Conservation (phyloP, 805 yeast genomes). For the Metschnikowia aberdeeniae region DNA sequence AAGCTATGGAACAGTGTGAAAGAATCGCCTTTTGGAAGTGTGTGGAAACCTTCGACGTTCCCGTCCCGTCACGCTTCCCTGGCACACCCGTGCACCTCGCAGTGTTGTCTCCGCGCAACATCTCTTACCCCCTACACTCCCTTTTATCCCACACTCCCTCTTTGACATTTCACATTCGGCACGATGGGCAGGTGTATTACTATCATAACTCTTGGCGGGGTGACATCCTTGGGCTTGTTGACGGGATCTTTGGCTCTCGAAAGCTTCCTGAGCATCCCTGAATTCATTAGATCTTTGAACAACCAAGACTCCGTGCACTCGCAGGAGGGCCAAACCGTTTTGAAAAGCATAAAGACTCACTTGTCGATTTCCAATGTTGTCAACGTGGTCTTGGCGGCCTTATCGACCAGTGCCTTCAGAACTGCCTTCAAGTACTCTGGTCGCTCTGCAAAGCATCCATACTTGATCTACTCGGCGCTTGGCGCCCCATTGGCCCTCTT, state of each 20-base stretch:
- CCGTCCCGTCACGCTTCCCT: too few species aligned
- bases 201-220: constrained; percentile 57
- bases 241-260: constrained; percentile 48
- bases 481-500: constrained; percentile 43
- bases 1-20: too few species aligned
- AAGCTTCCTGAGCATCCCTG: constrained; percentile 29
- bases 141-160: too few species aligned
- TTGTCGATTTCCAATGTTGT: constrained; percentile 28
- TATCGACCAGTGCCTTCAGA: constrained; percentile 45
- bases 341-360: constrained; percentile 19
- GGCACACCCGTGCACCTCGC: too few species aligned
- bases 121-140: too few species aligned
- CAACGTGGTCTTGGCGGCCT: constrained; percentile 37
- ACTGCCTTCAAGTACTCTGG: constrained; percentile 58
- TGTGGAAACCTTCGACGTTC: too few species aligned
- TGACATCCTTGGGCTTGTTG: constrained; percentile 63
- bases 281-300: constrained; percentile 26
- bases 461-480: constrained; percentile 60
- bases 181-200: constrained; percentile 36
- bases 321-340: constrained; percentile 10
- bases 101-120: too few species aligned
- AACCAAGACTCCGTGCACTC: constrained; percentile 14
- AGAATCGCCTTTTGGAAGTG: too few species aligned
- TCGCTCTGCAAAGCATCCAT: constrained; percentile 60
- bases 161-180: background rate